These are phyloP conservation scores for Gnomoniopsis sp. DNA, from an alignment of 2,329 filamentous ascomycete genomes.

Conservation along the genomic window DNA sequence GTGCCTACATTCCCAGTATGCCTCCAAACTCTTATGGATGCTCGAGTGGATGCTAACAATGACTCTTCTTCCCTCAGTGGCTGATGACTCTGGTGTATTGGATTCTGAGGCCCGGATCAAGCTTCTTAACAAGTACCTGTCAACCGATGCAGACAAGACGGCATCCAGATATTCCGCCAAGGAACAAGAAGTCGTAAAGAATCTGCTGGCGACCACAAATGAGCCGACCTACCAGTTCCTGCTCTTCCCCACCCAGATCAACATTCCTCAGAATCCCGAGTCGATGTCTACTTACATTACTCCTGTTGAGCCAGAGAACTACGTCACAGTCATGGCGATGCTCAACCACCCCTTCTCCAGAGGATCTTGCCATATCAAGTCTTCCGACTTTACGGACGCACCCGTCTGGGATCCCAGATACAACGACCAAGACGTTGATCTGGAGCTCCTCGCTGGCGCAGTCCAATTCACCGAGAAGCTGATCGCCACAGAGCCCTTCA, in stretches of 20 bases:
- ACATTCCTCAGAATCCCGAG: constrained; percentile 20
- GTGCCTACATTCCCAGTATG: constrained; percentile 10
- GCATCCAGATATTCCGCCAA: neutral
- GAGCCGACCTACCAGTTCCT: constrained; percentile 26
- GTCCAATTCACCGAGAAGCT: constrained; percentile 38
- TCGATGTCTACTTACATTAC: constrained; percentile 22
- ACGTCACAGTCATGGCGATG: constrained; percentile 48
- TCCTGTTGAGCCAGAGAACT: constrained; percentile 36
- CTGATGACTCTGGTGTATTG: neutral
- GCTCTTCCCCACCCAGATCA: constrained; percentile 23
- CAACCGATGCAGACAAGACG: neutral
- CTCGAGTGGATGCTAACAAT: neutral
- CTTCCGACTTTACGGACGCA: constrained; percentile 35
- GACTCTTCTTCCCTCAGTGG: neutral
- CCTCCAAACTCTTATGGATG: neutral
- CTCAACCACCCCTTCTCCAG: constrained; percentile 56
- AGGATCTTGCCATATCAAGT: constrained; percentile 51
- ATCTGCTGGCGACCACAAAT: neutral
- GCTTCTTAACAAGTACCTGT: neutral
- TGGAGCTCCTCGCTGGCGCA: constrained; percentile 39
- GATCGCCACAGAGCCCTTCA: constrained; percentile 33
- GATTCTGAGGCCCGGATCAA: neutral
- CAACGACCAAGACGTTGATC: constrained; percentile 45
- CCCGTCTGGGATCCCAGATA: constrained; percentile 52
- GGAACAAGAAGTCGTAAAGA: neutral